Percentiles rank a stretch among this genome's conserved stretches.
These are phyloP conservation scores for Cryoendolithus antarcticus DNA, from an alignment of 2,329 filamentous ascomycete species.

Conservation along the genomic window DNA sequence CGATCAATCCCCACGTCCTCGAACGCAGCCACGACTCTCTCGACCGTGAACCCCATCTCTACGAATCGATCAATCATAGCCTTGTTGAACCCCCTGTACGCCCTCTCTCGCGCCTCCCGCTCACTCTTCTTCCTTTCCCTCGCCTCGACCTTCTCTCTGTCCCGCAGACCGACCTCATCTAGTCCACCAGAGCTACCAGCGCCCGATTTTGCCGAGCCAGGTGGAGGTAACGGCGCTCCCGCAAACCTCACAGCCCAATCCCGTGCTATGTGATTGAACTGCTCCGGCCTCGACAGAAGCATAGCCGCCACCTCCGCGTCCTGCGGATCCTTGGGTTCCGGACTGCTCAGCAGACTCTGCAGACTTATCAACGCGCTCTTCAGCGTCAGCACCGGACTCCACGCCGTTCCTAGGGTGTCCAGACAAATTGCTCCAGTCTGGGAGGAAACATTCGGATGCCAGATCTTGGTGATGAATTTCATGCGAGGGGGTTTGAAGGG, in stretches of 20 bases:
- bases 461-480: conserved; percentile 85
- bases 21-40: conserved; percentile 64
- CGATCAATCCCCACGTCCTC: conserved; percentile 68
- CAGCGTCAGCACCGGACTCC: conserved; percentile 93
- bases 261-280: conserved; percentile 69
- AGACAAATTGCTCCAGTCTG: conserved; percentile 86
- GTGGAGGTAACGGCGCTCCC: conserved; percentile 54
- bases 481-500: conserved; percentile 88
- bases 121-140: conserved; percentile 43
- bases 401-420: conserved; percentile 76
- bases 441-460: conserved; percentile 86
- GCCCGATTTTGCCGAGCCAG: conserved; percentile 29
- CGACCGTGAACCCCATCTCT: conserved; percentile 82
- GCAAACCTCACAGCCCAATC: conserved; percentile 85
- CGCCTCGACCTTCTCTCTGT: conserved; percentile 42
- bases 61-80: conserved; percentile 73
- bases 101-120: conserved; percentile 31
- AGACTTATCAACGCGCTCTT: conserved; percentile 89
- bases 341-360: conserved; percentile 82
- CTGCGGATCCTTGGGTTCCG: conserved; percentile 92
- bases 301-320: conserved; percentile 90
- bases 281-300: conserved; percentile 65
- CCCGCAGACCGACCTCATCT: conserved; percentile 32
- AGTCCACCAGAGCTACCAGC: conserved; percentile 13
- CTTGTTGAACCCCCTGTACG: conserved; percentile 76